Evolutionary conservation across 2,329 filamentous ascomycete species (phyloP).

Genomic region (Drechslera avenae): DNA sequence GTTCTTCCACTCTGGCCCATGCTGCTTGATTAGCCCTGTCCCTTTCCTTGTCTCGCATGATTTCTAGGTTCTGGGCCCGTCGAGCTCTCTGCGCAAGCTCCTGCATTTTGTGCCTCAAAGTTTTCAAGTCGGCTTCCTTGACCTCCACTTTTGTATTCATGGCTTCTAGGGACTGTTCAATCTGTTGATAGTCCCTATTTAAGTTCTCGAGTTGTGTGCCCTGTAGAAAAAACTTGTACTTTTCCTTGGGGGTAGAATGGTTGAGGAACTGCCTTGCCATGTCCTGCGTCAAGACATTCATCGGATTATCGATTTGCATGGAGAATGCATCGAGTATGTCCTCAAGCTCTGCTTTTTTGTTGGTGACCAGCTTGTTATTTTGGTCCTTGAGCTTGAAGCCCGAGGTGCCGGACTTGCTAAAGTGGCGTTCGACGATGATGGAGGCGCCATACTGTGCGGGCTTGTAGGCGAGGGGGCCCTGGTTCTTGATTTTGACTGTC

Average conservation of each 20-base stretch:
- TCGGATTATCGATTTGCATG: constrained; percentile 93
- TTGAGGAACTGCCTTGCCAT: constrained; percentile 93
- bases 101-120: constrained; percentile 63
- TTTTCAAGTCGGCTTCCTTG: constrained; percentile 66
- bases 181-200: constrained; percentile 85
- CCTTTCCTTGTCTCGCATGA: constrained; percentile 65
- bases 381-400: constrained; percentile 86
- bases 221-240: constrained; percentile 96
- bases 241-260: constrained; percentile 77
- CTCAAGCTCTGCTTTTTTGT: constrained; percentile 84
- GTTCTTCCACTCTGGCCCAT: constrained; percentile 85
- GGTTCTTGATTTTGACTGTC: constrained; percentile 87
- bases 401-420: constrained; percentile 73
- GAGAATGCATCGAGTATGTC: constrained; percentile 93
- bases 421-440: constrained; percentile 90
- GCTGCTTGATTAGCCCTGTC: constrained; percentile 70
- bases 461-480: constrained; percentile 82
- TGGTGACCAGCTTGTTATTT: constrained; percentile 73
- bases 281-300: constrained; percentile 95
- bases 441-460: constrained; percentile 79
- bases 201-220: constrained; percentile 92
- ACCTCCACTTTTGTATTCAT: constrained; percentile 68
- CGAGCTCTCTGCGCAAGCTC: constrained; percentile 69
- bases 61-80: constrained; percentile 68
- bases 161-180: constrained; percentile 77